Base-by-base conservation (phyloP, 2,329 filamentous ascomycete genomes). In the Alternaria arborescens region DNA sequence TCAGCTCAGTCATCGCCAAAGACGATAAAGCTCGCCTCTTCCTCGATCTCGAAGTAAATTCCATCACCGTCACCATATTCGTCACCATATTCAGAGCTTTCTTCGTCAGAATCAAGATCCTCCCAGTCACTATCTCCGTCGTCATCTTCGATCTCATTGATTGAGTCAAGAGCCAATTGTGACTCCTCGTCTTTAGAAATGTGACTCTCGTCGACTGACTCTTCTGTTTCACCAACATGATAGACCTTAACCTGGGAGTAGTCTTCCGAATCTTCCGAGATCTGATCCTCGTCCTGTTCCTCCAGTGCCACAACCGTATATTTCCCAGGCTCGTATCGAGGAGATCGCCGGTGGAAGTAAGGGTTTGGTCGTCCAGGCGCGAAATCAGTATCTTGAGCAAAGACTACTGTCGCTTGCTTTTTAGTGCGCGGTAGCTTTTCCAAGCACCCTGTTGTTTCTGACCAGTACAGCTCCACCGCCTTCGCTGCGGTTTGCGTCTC, bases 281-380 rank as follows among this genome's bases (percentile, higher is more conserved):
- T 30, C 4, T 54, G 43, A 4, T 62, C 61, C 22, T 68, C 67
- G 1, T 67, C 55, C 10, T 57, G 48, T 11, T 54, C 50, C 10
- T 58, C 58, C 10, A 59, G 34, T 16, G 58, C 30, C 6, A 50
- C 30, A 11, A 61, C 11, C 1, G 66, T 65, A 47, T 74, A 72
- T 24, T 70, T 72, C 11, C 72, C 72, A 16, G 71, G 67, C 30
- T 75, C 68, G 36, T 76, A 76, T n/a, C 73, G 70, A 12, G 66
- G 70, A 5, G 70, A 73, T 43, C 62, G 65, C 42, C 65, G 63
- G 51, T 68, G 66, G 22, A 72, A 76, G 55, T 74, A 75, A 12
- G 60, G 60, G 50, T 65, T 55, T 2, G 69, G 65, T 20, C 73
- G 65, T 14, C 72, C 66, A 1, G 60, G 61, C 16, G 62, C 54